Evolutionary conservation across 192 early-diverging fungal species (phyloP), one percentile per base, ranked within the genome.

Genomic region (Coemansia sp.): DNA sequence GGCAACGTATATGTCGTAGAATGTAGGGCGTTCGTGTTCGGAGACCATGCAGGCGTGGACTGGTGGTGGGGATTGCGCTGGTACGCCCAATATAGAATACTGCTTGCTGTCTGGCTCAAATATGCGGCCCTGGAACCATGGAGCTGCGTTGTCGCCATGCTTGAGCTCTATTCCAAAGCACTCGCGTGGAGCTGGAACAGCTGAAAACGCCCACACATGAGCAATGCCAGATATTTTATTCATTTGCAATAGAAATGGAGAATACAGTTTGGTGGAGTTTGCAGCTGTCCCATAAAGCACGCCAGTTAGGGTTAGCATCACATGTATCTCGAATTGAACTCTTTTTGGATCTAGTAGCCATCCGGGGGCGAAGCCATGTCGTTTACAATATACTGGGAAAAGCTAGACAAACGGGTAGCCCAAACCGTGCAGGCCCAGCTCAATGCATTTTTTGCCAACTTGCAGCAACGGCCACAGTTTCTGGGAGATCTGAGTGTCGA

Each of bases 401-500:
- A 85, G 52, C 81, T 89, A 14, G 86, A 87, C 63, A 70, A 73
- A 14, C 58, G 58, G 12, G 75, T 89, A 5, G 86, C 86, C 12
- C 79, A 74, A 18, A 81, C 81, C 46, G 82, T 87, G 18, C 84
- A 85, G 61, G 61, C 79, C 23, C 80, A 86, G 62, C 80, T 89
- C 47, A 87, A 89, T 53, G 50, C 59, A 15, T 83, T 84, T 47
- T 88, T 89, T 53, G 70, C 77, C 39, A 71, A 59, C 8, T 73
- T 87, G 26, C 61, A 74, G 14, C 86, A 85, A 35, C 61, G 63
- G 18, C 88, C 89, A 12, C 57, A 80, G 6, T 88, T 88, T 55
- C 84, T 89, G 37, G 89, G 89, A 11, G 81, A 87, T 19, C 74
- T 91, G 18, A 74, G 72, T 18, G 83, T 91, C 6, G 82, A 86